Evolutionary conservation across 73 alveolate genomes (phyloP).

Genomic region (Paramecium tetraurelia): DNA sequence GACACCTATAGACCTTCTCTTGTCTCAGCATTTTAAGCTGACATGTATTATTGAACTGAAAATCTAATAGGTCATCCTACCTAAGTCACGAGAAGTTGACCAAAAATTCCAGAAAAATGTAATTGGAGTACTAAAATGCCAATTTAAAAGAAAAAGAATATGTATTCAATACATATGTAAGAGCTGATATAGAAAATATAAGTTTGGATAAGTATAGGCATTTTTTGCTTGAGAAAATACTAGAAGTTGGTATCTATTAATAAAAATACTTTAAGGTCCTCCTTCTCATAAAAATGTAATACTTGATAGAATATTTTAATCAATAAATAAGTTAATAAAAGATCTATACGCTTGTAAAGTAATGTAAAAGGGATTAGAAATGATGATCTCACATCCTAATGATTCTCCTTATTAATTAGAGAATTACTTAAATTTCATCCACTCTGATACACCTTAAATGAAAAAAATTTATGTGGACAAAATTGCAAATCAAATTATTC

Average conservation of each 20-base stretch:
- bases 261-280: conserved; percentile 19
- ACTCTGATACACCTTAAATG: background rate
- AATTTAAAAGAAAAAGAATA: conserved; percentile 30
- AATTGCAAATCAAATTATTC: conserved; percentile 44
- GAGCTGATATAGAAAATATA: conserved; percentile 25
- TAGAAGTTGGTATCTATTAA: conserved; percentile 15
- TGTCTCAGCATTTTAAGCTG: conserved; percentile 45
- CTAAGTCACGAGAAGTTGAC: conserved; percentile 33
- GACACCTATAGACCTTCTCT: conserved; percentile 17
- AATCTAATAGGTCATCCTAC: conserved; percentile 26
- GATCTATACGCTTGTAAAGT: conserved; percentile 54
- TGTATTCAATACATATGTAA: conserved; percentile 2
- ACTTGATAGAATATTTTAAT: conserved; percentile 17
- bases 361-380: conserved; percentile 43
- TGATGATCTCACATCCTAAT: background rate
- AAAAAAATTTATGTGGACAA: conserved; percentile 21
- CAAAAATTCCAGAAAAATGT: conserved; percentile 48
- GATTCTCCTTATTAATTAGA: conserved; percentile 26
- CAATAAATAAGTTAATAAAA: background rate
- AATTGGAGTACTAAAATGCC: conserved; percentile 52
- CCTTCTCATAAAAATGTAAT: conserved; percentile 5
- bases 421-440: conserved; percentile 4
- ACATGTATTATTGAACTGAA: background rate
- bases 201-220: conserved; percentile 59
- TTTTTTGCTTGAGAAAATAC: conserved; percentile 20